Percentiles rank a stretch among this genome's conserved stretches.
These are phyloP conservation scores for Galeopsis tetrahit DNA, from an alignment of 257 asterid species.

Conservation along the genomic window DNA sequence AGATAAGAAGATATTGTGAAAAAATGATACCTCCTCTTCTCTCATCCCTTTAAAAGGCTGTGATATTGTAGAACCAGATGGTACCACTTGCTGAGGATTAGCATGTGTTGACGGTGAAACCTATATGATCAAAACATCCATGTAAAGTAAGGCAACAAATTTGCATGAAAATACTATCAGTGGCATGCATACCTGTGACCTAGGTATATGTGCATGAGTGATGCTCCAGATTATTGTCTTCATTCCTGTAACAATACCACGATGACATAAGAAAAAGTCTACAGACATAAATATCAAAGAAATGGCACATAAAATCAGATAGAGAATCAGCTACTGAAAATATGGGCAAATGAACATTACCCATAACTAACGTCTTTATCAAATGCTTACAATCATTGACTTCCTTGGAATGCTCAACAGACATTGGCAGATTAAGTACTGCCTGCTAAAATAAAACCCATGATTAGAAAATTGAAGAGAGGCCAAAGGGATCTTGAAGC, in stretches of 20 bases:
- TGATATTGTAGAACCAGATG: constrained; percentile 69
- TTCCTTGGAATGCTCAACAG: constrained; percentile 95
- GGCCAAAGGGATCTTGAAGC: constrained; percentile 19
- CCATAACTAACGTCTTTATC: constrained; percentile 97
- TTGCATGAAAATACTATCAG: constrained; percentile 30
- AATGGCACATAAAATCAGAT: constrained; percentile 10
- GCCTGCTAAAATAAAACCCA: constrained; percentile 60
- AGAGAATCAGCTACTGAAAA: constrained; percentile 29
- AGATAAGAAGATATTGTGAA: constrained; percentile 28
- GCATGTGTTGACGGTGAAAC: constrained; percentile 95
- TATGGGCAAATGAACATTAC: constrained; percentile 50
- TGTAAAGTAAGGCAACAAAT: constrained; percentile 33
- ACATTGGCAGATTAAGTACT: constrained; percentile 79
- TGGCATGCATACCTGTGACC: constrained; percentile 77
- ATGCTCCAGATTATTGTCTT: constrained; percentile 99
- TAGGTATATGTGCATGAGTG: constrained; percentile 95
- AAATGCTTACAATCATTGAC: constrained; percentile 96
- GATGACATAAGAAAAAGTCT: not conserved
- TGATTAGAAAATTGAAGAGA: constrained; percentile 35
- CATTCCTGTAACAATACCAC: constrained; percentile 70
- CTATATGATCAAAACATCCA: constrained; percentile 45
- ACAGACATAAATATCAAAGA: not conserved
- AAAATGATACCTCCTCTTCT: constrained; percentile 88
- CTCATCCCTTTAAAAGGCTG: constrained; percentile 94
- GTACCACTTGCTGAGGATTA: constrained; percentile 73